These are phyloP conservation scores for Talaromyces wortmannii DNA, from an alignment of 495 filamentous ascomycete genomes.

Conservation along the genomic window DNA sequence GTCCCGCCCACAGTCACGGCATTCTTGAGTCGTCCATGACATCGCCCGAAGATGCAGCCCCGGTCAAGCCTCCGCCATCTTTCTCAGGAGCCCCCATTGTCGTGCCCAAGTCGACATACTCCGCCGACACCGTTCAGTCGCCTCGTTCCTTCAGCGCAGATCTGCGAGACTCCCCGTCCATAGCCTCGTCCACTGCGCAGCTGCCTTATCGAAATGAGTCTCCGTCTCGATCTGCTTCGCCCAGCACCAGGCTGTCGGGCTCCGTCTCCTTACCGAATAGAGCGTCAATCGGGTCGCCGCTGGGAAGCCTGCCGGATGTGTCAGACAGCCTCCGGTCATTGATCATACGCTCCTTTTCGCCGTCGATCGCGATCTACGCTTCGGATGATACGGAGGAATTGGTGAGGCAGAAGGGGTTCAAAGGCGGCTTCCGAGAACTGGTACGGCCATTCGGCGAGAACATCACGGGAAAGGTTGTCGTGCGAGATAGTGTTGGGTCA, in stretches of 20 bases:
- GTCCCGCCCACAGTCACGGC: slow-evolving; percentile 1
- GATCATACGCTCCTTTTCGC: slow-evolving; percentile 78
- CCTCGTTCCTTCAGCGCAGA: slow-evolving; percentile 36
- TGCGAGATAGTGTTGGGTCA: slow-evolving; percentile 81
- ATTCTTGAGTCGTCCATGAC: slow-evolving; percentile 46
- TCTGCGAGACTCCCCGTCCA: slow-evolving; percentile 43
- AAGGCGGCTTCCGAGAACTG: slow-evolving; percentile 72
- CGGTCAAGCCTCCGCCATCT: slow-evolving; percentile 54
- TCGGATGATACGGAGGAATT: slow-evolving; percentile 79
- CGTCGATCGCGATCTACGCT: slow-evolving; percentile 76
- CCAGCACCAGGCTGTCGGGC: slow-evolving; percentile 45
- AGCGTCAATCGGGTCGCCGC: slow-evolving; percentile 48
- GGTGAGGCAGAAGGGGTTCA: slow-evolving; percentile 77
- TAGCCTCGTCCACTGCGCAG: slow-evolving; percentile 39
- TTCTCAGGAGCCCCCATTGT: slow-evolving; percentile 44
- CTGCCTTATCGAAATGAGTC: slow-evolving; percentile 35
- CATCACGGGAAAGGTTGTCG: slow-evolving; percentile 78
- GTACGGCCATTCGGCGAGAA: slow-evolving; percentile 88
- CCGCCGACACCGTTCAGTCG: slow-evolving; percentile 28
- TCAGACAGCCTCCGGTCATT: slow-evolving; percentile 63
- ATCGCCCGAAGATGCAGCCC: slow-evolving; percentile 53
- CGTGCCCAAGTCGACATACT: slow-evolving; percentile 42
- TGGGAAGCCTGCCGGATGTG: slow-evolving; percentile 40
- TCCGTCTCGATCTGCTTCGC: slow-evolving; percentile 52
- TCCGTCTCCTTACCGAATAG: slow-evolving; percentile 51